Percentiles rank a stretch among this genome's conserved stretches.
Evolutionary conservation across 2,329 filamentous ascomycete genomes (phyloP).

Genomic region (Hymenoscyphus albidus): DNA sequence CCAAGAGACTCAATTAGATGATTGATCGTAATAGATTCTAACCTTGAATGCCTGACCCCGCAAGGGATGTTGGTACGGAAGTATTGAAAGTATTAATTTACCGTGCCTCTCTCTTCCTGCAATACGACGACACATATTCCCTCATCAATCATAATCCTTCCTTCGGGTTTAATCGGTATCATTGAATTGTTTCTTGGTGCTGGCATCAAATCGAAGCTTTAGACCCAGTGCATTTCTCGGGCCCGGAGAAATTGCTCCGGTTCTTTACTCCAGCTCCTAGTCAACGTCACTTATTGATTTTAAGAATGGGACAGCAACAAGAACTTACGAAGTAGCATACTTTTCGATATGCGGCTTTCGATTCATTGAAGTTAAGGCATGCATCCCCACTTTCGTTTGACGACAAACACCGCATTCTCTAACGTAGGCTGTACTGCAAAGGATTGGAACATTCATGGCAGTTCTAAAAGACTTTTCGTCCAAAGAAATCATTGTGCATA

Average conservation of each 20-base stretch:
- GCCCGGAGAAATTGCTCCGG: background rate
- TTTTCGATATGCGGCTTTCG: background rate
- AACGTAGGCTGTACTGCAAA: background rate
- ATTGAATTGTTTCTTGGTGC: background rate
- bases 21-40: no score
- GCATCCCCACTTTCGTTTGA: background rate
- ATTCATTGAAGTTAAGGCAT: background rate
- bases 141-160: background rate
- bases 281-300: background rate
- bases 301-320: background rate
- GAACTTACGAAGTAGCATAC: background rate
- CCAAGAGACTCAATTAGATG: no score
- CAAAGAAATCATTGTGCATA: no score
- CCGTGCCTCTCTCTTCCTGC: no score
- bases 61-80: no score
- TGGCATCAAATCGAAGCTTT: background rate
- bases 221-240: background rate
- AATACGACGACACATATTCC: no score
- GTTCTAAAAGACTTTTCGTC: no score
- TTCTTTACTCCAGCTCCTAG: background rate
- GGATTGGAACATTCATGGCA: no score
- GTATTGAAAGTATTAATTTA: no score
- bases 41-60: no score
- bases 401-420: background rate
- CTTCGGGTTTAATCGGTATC: background rate